Evolutionary conservation across 1,284 basidiomycete genomes (phyloP).

Genomic region (Ganoderma leucocontextum): DNA sequence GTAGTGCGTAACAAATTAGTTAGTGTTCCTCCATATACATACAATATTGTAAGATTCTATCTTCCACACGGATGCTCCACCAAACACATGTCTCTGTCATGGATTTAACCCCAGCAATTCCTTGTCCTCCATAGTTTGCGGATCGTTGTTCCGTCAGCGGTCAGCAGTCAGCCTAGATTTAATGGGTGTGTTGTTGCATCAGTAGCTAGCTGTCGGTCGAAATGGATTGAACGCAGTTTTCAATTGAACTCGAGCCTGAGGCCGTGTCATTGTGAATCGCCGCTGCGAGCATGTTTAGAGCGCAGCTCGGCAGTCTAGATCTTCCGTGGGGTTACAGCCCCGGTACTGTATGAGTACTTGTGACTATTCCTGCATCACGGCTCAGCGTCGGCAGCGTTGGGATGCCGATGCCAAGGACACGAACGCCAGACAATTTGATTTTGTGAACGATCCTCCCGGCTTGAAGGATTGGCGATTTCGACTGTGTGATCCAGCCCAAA

Average conservation of each 20-base stretch:
- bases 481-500: not conserved
- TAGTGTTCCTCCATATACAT: slow-evolving; percentile 17
- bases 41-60: slow-evolving; percentile 28
- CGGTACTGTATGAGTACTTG: no score
- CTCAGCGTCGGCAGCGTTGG: not conserved
- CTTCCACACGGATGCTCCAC: slow-evolving; percentile 19
- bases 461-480: not conserved
- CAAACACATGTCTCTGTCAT: not conserved
- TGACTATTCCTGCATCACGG: not conserved
- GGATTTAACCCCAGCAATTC: not conserved
- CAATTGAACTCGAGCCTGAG: not conserved
- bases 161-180: not conserved
- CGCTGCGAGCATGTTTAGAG: not conserved
- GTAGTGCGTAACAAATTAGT: slow-evolving; percentile 14
- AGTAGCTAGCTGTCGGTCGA: not conserved
- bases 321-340: no score
- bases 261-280: not conserved
- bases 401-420: not conserved
- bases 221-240: not conserved
- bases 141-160: not conserved
- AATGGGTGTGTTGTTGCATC: not conserved
- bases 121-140: not conserved
- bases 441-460: not conserved
- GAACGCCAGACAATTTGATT: not conserved
- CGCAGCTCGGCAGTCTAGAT: not conserved